Percentiles rank a stretch among this genome's conserved stretches.
Evolutionary conservation across 2,329 filamentous ascomycete species (phyloP).

Genomic region (Exophiala alcalophila): DNA sequence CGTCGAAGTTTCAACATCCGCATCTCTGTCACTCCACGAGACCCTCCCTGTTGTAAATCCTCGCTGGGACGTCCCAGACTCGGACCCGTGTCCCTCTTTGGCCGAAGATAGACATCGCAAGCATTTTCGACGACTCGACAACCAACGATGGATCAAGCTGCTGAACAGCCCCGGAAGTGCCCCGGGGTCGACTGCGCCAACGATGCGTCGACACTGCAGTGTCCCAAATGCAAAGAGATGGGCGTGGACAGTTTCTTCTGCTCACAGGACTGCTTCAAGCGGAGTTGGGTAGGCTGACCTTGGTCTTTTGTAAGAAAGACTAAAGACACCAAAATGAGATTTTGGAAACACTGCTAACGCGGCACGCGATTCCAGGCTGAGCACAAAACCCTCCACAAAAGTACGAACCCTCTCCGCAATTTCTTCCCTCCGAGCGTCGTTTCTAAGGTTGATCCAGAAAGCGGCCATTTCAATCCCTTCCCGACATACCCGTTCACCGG

Average conservation of each 20-base stretch:
- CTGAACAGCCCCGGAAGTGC: conserved; percentile 53
- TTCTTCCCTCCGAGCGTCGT: conserved; percentile 75
- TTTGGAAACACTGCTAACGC: conserved; percentile 9
- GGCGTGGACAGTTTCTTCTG: conserved; percentile 94
- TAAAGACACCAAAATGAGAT: conserved; percentile 3
- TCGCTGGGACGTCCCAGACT: too few relatives aligned
- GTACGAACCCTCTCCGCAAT: conserved; percentile 70
- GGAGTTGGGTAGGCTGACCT: conserved; percentile 77
- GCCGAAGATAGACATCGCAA: too few relatives aligned
- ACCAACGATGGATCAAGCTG: conserved; percentile 32
- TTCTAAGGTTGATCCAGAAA: conserved; percentile 88
- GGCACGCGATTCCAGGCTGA: conserved; percentile 58
- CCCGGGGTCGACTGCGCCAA: conserved; percentile 80
- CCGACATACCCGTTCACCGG: conserved; percentile 83
- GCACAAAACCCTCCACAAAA: conserved; percentile 83
- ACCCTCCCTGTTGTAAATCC: too few relatives aligned
- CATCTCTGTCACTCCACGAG: too few relatives aligned
- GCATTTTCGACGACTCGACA: too few relatives aligned
- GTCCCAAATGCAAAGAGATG: conserved; percentile 89
- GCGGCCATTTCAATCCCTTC: conserved; percentile 87
- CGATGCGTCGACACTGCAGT: conserved; percentile 80
- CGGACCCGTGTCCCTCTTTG: too few relatives aligned
- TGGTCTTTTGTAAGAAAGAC: conserved; percentile 25
- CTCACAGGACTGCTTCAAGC: conserved; percentile 98
- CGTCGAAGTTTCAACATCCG: too few relatives aligned